phyloP scores from a whole-genome alignment of 768 basidiomycete genomes.

The Tricholoma bakamatsutake region DNA sequence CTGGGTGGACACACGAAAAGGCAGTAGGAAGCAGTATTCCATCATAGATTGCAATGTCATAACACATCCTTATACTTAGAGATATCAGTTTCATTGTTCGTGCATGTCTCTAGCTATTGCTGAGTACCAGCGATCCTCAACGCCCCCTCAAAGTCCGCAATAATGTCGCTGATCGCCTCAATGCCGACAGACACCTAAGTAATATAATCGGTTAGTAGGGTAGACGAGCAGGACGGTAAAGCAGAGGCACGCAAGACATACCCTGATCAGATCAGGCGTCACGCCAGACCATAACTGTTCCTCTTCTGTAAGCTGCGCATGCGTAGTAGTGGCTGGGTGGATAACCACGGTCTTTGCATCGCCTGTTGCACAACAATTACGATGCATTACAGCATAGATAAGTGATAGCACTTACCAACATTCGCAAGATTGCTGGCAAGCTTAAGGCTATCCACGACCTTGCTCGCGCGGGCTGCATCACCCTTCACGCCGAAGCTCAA shows the following conservation, averaged over 20 bases:
- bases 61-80: too few species aligned
- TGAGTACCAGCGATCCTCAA: conserved; percentile 8
- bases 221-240: not conserved
- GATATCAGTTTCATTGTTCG: not conserved
- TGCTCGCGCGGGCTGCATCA: conserved; percentile 42
- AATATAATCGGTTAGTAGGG: not conserved
- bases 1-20: too few species aligned
- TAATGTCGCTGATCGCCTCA: conserved; percentile 34
- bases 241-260: conserved; percentile 22
- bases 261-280: conserved; percentile 70
- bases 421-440: conserved; percentile 72
- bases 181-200: conserved; percentile 31
- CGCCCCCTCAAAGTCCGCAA: conserved; percentile 29
- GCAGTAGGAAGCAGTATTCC: too few species aligned
- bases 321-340: conserved; percentile 74
- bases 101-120: not conserved
- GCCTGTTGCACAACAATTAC: conserved; percentile 22
- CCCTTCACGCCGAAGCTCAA: conserved; percentile 75
- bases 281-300: conserved; percentile 67
- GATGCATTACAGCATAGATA: not conserved
- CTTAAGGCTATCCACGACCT: conserved; percentile 63
- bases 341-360: conserved; percentile 81
- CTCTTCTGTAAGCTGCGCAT: conserved; percentile 56
- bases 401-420: conserved; percentile 39
- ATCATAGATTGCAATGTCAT: too few species aligned